These are phyloP conservation scores for Rhodomyrtus tomentosa DNA, from an alignment of 345 rosid species.

Conservation along the genomic window DNA sequence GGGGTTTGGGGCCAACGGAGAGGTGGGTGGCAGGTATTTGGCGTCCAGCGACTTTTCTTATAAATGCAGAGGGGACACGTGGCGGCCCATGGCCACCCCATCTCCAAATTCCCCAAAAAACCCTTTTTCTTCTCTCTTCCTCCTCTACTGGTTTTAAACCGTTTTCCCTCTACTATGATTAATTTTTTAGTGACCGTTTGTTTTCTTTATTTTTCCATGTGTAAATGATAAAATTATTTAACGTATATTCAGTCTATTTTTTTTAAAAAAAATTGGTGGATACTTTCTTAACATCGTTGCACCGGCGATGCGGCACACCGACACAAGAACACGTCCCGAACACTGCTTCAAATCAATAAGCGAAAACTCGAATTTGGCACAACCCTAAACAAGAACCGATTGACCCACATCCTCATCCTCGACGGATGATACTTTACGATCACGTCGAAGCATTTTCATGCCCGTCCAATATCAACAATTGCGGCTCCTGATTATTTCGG, in stretches of 20 bases:
- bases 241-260: not conserved
- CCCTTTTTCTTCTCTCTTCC: not conserved
- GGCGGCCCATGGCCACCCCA: not conserved
- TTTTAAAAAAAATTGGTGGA: not conserved
- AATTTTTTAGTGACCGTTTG: not conserved
- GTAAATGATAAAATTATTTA: not conserved
- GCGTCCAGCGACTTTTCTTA: not conserved
- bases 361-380: too few species aligned
- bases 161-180: not conserved
- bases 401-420: not conserved
- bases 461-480: not conserved
- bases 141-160: not conserved
- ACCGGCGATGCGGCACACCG: too few species aligned
- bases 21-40: not conserved
- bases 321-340: too few species aligned
- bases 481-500: not conserved
- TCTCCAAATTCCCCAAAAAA: not conserved
- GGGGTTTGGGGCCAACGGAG: conserved; percentile 8
- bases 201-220: not conserved
- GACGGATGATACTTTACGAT: not conserved
- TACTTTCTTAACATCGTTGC: not conserved
- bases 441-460: not conserved
- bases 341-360: too few species aligned
- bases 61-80: not conserved
- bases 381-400: accelerated